Evolutionary conservation across 306 rosid species (phyloP).

Genomic region (Spatholobus suberectus): DNA sequence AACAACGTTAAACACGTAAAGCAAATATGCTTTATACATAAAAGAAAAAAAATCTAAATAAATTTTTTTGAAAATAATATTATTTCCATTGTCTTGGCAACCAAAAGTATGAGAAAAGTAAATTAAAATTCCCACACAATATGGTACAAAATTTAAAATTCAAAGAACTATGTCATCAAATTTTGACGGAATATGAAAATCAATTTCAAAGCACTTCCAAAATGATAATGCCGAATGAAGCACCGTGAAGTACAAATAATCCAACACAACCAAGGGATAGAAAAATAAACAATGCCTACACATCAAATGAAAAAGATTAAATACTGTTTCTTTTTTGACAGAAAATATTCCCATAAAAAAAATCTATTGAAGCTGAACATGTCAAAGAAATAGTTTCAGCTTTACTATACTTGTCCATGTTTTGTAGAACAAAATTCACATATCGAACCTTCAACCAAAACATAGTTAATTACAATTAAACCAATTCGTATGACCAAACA

Average conservation of each 20-base stretch:
- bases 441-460: too few relatives aligned
- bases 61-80: neutral
- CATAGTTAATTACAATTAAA: too few relatives aligned
- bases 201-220: slow-evolving; percentile 5
- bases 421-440: neutral
- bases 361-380: neutral
- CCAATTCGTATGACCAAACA: too few relatives aligned
- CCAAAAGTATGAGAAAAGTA: slow-evolving; percentile 4
- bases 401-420: neutral
- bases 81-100: neutral
- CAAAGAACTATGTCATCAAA: slow-evolving; percentile 25
- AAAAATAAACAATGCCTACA: neutral
- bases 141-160: neutral
- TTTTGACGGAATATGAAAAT: neutral
- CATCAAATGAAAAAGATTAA: neutral
- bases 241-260: neutral
- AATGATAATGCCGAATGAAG: neutral
- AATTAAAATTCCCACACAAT: neutral
- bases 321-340: neutral
- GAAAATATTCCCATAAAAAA: neutral
- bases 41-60: neutral
- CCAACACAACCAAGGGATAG: neutral
- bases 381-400: slow-evolving; percentile 8
- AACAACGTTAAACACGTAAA: neutral
- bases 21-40: neutral